Conservation (phyloP, 2,329 filamentous ascomycete genomes). For the Aspergillus terreus region DNA sequence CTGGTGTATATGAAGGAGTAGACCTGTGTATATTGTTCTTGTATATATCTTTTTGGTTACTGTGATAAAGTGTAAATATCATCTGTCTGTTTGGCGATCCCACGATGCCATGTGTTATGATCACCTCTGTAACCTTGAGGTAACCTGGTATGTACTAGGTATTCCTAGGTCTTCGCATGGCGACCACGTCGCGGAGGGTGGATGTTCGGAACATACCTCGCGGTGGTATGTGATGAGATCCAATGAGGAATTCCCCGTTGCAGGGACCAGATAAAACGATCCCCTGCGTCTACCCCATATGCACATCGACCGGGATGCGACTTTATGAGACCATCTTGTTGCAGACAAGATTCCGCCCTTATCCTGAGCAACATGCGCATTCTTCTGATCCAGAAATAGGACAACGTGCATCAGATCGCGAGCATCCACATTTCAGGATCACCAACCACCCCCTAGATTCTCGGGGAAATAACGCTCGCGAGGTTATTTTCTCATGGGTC, state of each 20-base stretch:
- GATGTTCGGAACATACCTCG: too few species aligned
- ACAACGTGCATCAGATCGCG: neutral
- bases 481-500: neutral
- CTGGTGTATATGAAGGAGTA: neutral
- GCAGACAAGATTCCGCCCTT: too few species aligned
- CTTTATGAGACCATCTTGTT: too few species aligned
- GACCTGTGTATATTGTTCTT: neutral
- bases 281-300: too few species aligned
- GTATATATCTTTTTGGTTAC: neutral
- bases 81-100: neutral
- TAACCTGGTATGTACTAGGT: too few species aligned
- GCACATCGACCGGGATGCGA: too few species aligned
- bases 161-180: too few species aligned
- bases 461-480: neutral
- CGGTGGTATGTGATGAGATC: too few species aligned
- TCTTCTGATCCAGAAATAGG: neutral
- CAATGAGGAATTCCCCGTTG: too few species aligned
- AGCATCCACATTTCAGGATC: neutral
- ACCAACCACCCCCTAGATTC: neutral
- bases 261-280: too few species aligned
- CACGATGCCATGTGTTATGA: neutral
- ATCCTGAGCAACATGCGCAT: too few species aligned
- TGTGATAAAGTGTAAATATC: neutral
- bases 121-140: neutral
- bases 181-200: too few species aligned